Evolutionary conservation across 2,329 filamentous ascomycete genomes (phyloP), one percentile per base, ranked within the genome.

Genomic region (Canariomyces notabilis): DNA sequence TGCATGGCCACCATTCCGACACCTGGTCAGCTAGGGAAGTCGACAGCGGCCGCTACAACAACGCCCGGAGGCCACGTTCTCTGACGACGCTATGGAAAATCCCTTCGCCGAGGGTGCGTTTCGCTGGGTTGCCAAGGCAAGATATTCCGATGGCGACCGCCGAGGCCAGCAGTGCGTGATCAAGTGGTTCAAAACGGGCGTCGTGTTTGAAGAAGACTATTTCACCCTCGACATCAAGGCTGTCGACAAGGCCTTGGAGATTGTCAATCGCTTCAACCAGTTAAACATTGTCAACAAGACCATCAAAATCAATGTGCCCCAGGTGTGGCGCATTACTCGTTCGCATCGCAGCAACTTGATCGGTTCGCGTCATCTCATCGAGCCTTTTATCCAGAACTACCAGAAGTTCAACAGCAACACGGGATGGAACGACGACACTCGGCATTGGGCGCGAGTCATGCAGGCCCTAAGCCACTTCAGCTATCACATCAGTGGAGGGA

Each of bases 371-470:
- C 0, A 2, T 4, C 59, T 71, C 1, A 32, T 50, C 19, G 67
- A 71, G 52, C 67, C 67, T 1, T 68, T 67, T 52, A 70, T 71
- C 41, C 46, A 63, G 14, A 66, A 68, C 51, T 70, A 68, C 52
- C 55, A 67, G 48, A 71, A 69, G 56, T 70, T 69, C 59, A 71
- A 71, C 56, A 71, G 67, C 61, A 71, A 70, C 51, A 62, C 53
- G 1, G 68, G 68, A 33, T 72, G 67, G 67, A 57, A 19, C 31
- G 55, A 66, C 46, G 51, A 57, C 6, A 49, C 50, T 0, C 46
- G 37, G n/a, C 32, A 37, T 3, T 69, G 67, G 66, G 57, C 59
- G 2, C 50, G 64, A 19, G 62, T 54, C 3, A 69, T 70, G 66
- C 68, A 71, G 51, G 66, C 67, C 1, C 57, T 70, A n/a, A 69